These are phyloP conservation scores for Colletotrichum tropicicola DNA, from an alignment of 2,329 filamentous ascomycete species.

Conservation along the genomic window DNA sequence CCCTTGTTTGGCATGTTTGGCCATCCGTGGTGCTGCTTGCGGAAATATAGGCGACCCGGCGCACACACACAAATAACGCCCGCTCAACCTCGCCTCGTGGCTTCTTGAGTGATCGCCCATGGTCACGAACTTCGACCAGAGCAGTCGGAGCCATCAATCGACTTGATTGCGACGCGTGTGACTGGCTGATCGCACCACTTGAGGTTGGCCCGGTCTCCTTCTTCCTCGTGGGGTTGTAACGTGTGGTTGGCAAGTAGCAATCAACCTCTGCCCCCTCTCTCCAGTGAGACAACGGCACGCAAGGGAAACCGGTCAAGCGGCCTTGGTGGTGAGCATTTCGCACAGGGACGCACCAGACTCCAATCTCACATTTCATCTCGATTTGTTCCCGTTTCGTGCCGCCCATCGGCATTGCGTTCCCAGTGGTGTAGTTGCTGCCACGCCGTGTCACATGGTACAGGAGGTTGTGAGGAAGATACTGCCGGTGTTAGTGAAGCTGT, in stretches of 20 bases:
- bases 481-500: background rate
- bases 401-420: background rate
- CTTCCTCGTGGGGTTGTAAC: slow-evolving; percentile 6
- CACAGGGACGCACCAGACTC: background rate
- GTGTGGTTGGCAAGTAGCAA: slow-evolving; percentile 1
- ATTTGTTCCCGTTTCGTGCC: background rate
- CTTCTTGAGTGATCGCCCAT: background rate
- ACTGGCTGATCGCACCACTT: background rate
- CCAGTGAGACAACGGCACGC: slow-evolving; percentile 6
- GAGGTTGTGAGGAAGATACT: background rate
- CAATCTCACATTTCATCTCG: slow-evolving; percentile 7
- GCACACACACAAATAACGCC: too few species aligned
- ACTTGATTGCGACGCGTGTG: background rate
- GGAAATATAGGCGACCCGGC: too few species aligned
- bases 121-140: background rate
- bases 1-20: background rate
- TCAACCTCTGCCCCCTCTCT: background rate
- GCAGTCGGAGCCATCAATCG: background rate
- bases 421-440: background rate
- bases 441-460: background rate
- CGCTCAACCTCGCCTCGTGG: too few species aligned
- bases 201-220: background rate
- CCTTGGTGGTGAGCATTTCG: too few species aligned
- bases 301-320: background rate
- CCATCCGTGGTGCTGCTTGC: too few species aligned